These are phyloP conservation scores for Penicillium daleae DNA, from an alignment of 495 filamentous ascomycete genomes.

Conservation along the genomic window DNA sequence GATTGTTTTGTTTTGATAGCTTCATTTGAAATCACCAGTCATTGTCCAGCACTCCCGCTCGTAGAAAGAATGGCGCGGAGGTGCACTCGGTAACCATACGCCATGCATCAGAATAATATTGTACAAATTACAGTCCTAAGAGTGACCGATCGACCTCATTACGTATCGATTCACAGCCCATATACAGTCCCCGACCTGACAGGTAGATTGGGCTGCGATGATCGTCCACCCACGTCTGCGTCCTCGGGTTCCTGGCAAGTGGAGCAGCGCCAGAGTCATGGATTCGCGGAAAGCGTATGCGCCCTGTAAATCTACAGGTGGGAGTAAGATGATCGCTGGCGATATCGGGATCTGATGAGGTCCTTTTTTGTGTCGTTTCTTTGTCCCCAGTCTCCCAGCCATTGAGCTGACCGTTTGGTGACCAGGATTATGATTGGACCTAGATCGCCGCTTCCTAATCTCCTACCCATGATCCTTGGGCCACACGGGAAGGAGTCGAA, in stretches of 20 bases:
- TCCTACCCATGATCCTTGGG: not conserved
- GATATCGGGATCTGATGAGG: not conserved
- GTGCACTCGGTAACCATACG: not conserved
- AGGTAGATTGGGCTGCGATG: conserved; percentile 12
- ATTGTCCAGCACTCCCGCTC: not conserved
- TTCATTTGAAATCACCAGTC: not conserved
- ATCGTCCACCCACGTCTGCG: conserved; percentile 25
- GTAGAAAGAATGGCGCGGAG: not conserved
- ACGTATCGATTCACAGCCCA: not conserved
- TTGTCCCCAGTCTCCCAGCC: not conserved
- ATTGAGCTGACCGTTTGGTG: not conserved
- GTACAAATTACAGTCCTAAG: not conserved
- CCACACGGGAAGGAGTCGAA: not conserved
- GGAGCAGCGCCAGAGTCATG: conserved; percentile 8
- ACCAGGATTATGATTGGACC: not conserved
- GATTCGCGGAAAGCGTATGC: conserved; percentile 5
- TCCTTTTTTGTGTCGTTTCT: not conserved
- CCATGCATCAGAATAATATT: not conserved
- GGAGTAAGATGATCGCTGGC: not conserved
- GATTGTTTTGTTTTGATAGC: not conserved
- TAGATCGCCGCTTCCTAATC: not conserved
- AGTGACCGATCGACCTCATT: not conserved
- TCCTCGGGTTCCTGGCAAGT: conserved; percentile 27
- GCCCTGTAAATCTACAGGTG: conserved; percentile 3
- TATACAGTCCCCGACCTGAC: conserved; percentile 7